Evolutionary conservation across 2,329 filamentous ascomycete species (phyloP).

Genomic region (Nemania bipapillata): DNA sequence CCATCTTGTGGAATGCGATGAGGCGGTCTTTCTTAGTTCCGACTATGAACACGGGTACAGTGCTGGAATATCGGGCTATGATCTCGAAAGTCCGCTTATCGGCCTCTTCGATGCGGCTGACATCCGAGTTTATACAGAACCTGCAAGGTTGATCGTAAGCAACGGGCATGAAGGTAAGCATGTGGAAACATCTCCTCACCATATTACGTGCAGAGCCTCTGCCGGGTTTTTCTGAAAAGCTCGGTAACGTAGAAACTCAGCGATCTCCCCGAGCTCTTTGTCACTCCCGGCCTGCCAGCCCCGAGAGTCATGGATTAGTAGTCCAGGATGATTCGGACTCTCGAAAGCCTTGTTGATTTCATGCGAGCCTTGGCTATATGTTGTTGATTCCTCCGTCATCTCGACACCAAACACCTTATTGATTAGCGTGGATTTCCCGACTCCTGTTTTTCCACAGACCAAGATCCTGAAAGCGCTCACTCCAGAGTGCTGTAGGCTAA

Average conservation of each 20-base stretch:
- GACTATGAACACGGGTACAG: slow-evolving; percentile 27
- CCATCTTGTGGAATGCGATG: slow-evolving; percentile 25
- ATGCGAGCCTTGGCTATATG: slow-evolving; percentile 29
- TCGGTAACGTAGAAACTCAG: slow-evolving; percentile 27
- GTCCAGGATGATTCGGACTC: slow-evolving; percentile 24
- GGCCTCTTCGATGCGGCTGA: slow-evolving; percentile 35
- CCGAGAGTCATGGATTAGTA: slow-evolving; percentile 30
- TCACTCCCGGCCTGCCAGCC: slow-evolving; percentile 34
- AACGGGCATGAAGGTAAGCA: not conserved
- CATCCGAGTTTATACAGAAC: slow-evolving; percentile 33
- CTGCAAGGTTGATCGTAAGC: slow-evolving; percentile 1
- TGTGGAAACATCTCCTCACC: slow-evolving; percentile 2
- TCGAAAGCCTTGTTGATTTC: slow-evolving; percentile 32
- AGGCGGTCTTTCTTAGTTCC: slow-evolving; percentile 34
- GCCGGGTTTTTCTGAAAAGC: slow-evolving; percentile 35
- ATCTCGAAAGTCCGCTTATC: slow-evolving; percentile 31
- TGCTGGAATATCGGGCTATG: slow-evolving; percentile 29
- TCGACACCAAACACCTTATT: slow-evolving; percentile 34
- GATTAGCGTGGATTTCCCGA: slow-evolving; percentile 30
- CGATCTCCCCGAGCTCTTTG: slow-evolving; percentile 27
- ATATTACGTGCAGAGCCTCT: slow-evolving; percentile 31
- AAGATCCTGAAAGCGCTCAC: slow-evolving; percentile 30
- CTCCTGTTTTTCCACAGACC: slow-evolving; percentile 32
- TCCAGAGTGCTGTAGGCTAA: slow-evolving; percentile 19
- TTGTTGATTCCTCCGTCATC: slow-evolving; percentile 33